Base-by-base conservation (phyloP, 257 asterid genomes). In the Solanum microdontum region DNA sequence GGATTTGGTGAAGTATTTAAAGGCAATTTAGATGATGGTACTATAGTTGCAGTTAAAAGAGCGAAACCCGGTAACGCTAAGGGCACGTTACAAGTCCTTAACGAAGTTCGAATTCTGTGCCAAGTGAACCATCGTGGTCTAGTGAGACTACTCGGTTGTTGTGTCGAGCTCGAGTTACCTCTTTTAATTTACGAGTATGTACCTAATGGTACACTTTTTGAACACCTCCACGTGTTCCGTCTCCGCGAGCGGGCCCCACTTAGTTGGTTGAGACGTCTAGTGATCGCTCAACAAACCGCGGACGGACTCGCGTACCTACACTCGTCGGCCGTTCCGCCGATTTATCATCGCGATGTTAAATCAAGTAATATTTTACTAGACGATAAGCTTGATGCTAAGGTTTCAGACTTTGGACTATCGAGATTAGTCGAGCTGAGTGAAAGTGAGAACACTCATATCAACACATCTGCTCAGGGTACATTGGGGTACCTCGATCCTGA, bases 1-100 rank as follows among this genome's bases (percentile, higher is more conserved):
- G 97, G 95, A 80, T 94, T 94, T n/a, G 95, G 95, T 0, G 95
- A 94, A 87, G 97, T 94, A 39, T 94, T 91, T 82, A 93, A 89
- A 88, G 97, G 95, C 28, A 90, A 48, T 6, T 89, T 94, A 8
- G 94, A 93, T 0, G 95, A 93, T 12, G 94, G 94, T 33, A 90
- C 89, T 2, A 74, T 73, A 7, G 84, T 92, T n/a, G 97, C 97
- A 0, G 94, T 93, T 10, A 94, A 94, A 86, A 88, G 94, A 11
- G 94, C 96, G 40, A 93, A 93, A 85, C 93, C 92, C 0, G 96
- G 94, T 6, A 94, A 88, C 66, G 92, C 92, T 15, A 91, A 90
- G 66, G 96, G 94, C 87, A 91, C 90, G 0, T 90, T 74, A 17
- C 96, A 94, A 85, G 93, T 94, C 70, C 90, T 93, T 30, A 93